Conservation (phyloP, 768 basidiomycete genomes). For the Lentinula sp. region DNA sequence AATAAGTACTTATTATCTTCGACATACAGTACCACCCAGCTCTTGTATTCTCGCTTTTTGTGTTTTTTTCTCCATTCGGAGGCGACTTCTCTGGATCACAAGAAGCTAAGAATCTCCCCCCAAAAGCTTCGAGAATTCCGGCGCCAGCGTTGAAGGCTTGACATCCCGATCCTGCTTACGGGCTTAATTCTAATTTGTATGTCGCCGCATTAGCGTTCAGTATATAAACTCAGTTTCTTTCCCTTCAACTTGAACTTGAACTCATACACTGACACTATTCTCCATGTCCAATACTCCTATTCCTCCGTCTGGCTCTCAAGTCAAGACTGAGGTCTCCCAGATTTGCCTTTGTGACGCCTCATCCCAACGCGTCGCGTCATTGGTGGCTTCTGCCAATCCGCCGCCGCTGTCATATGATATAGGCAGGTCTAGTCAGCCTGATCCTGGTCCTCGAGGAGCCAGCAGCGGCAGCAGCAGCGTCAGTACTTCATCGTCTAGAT, state of each 20-base stretch:
- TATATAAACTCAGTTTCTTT: not conserved
- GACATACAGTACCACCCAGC: too few relatives aligned
- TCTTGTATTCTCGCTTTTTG: not conserved
- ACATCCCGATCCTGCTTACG: slow-evolving; percentile 1
- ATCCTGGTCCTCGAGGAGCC: not conserved
- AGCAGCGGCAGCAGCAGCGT: not conserved
- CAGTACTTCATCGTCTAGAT: not conserved
- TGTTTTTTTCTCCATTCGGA: not conserved
- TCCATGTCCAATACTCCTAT: not conserved
- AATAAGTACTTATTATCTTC: too few relatives aligned
- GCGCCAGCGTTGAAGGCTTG: not conserved
- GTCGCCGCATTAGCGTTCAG: not conserved
- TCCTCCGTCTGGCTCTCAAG: not conserved
- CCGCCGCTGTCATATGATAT: not conserved
- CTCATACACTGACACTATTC: not conserved
- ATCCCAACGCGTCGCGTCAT: not conserved
- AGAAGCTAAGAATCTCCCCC: not conserved
- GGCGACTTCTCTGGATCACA: not conserved
- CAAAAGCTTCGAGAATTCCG: not conserved
- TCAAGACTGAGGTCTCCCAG: not conserved
- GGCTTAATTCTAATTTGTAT: not conserved
- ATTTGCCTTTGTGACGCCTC: not conserved
- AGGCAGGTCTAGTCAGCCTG: not conserved
- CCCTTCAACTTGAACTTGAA: not conserved
- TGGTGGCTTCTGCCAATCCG: not conserved